Percentiles rank a stretch among this genome's conserved stretches.
Conservation (phyloP, 352 stramenopile species). For the Phytophthora podocarpi region DNA sequence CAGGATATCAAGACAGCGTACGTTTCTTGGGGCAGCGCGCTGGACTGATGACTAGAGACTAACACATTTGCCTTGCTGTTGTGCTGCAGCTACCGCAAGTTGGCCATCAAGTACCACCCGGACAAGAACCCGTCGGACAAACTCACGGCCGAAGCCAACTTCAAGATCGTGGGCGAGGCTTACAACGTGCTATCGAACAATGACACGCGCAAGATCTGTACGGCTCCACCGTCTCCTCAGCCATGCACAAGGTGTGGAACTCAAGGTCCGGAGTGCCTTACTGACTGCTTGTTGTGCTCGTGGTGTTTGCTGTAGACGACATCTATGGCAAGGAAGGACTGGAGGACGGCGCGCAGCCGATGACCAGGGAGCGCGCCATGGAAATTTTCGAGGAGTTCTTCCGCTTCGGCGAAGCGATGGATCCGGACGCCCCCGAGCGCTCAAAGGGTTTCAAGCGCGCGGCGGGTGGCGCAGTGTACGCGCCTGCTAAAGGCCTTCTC, state of each 20-base stretch:
- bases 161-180: conserved; percentile 94
- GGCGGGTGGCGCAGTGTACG: conserved; percentile 81
- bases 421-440: conserved; percentile 77
- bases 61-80: background rate
- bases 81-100: conserved; percentile 81
- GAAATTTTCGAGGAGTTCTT: conserved; percentile 90
- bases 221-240: conserved; percentile 3
- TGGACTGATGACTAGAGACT: background rate
- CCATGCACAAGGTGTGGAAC: background rate
- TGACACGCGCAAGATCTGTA: conserved; percentile 90
- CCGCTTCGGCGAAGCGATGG: conserved; percentile 84
- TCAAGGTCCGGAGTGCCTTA: background rate
- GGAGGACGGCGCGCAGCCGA: conserved; percentile 80
- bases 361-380: conserved; percentile 84
- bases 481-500: conserved; percentile 77
- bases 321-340: conserved; percentile 93
- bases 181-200: conserved; percentile 95
- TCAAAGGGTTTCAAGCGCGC: conserved; percentile 82
- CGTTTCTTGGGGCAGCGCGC: conserved; percentile 13
- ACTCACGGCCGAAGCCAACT: conserved; percentile 89
- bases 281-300: conserved; percentile 17
- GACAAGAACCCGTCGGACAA: conserved; percentile 92
- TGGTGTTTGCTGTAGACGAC: conserved; percentile 67
- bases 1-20: conserved; percentile 89
- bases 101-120: conserved; percentile 94